Base-by-base conservation (phyloP, 768 basidiomycete genomes). In the Pisolithus orientalis region DNA sequence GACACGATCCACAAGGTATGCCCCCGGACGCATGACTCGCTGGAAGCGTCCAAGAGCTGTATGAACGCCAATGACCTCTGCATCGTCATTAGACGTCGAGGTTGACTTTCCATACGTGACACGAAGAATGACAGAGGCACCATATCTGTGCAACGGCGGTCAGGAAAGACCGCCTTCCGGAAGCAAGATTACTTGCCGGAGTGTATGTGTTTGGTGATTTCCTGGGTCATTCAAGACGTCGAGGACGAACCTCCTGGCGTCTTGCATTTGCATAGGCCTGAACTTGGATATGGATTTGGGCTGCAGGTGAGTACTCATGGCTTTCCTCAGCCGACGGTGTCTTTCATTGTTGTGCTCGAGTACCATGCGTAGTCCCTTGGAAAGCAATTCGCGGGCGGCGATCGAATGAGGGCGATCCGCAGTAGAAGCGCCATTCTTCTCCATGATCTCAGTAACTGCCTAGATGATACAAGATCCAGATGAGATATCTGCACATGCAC, bases 401-500 rank as follows among this genome's bases (percentile, higher is more conserved):
- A 84, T 75, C 38, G 66, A 73, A 1, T 60, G 60, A 7, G 82
- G 82, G 44, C 82, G 65, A 57, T 83, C 81, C 0, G 68, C 75
- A 11, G 78, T 65, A 0, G 67, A 59, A 0, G 72, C 73, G 0
- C 81, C 80, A 52, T 79, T 76, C 50, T 78, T 78, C 62, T 83
- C 81, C 80, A 83, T 78, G 42, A 83, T 76, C 9, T 83, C 79
- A 0, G 75, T 68, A 0, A 79, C 77, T 5, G 78, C 80, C 62
- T 82, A 67, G 14, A 52, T 13, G 29, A n/a, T 27, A 6, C 6
- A 14, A 50, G 16, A 10, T 11, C 14, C 13, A 13, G 10, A 34
- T 10, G 50, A 32, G 55, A 39, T 34, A 14, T 42, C n/a, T 17
- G 21, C 6, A 29, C 25, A 27, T 8, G 6, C 11, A 16, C 21